phyloP scores from a whole-genome alignment of 148 eudicot genomes.

The Pouteria glomerata region DNA sequence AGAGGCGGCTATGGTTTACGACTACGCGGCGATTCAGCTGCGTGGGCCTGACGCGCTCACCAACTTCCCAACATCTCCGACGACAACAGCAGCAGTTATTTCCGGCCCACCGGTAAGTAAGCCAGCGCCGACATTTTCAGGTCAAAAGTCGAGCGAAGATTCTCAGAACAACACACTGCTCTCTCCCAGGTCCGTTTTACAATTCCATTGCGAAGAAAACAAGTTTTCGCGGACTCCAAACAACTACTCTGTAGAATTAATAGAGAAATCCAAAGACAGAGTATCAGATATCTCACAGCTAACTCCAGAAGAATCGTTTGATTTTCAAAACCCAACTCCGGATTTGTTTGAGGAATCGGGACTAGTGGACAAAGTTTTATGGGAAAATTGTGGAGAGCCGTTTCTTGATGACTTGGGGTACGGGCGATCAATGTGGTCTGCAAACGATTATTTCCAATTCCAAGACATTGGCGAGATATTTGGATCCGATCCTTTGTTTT shows the following conservation, averaged over 20 bases:
- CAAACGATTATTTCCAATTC: constrained; percentile 43
- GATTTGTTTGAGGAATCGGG: constrained; percentile 8
- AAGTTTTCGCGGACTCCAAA: too few relatives aligned
- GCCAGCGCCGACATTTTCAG: constrained; percentile 19
- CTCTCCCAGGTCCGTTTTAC: constrained; percentile 68
- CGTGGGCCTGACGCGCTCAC: constrained; percentile 76
- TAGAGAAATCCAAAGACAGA: too few relatives aligned
- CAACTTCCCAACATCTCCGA: constrained; percentile 38
- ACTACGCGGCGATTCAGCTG: constrained; percentile 64
- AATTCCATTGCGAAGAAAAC: constrained; percentile 22
- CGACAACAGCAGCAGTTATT: too few relatives aligned
- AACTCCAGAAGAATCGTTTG: constrained; percentile 40
- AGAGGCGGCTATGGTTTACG: constrained; percentile 80
- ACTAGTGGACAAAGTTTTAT: constrained; percentile 25
- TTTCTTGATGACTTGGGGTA: constrained; percentile 29
- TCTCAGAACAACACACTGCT: constrained; percentile 21
- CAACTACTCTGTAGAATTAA: too few relatives aligned
- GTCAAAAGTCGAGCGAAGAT: constrained; percentile 41
- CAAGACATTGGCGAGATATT: constrained; percentile 69
- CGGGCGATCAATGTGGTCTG: constrained; percentile 24
- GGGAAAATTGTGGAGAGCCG: constrained; percentile 14
- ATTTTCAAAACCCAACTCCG: constrained; percentile 20
- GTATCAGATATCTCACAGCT: constrained; percentile 21
- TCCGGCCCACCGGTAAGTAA: not conserved
- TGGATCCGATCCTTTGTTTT: constrained; percentile 64